These are phyloP conservation scores for Tolypocladium album DNA, from an alignment of 2,329 filamentous ascomycete species.

Conservation along the genomic window DNA sequence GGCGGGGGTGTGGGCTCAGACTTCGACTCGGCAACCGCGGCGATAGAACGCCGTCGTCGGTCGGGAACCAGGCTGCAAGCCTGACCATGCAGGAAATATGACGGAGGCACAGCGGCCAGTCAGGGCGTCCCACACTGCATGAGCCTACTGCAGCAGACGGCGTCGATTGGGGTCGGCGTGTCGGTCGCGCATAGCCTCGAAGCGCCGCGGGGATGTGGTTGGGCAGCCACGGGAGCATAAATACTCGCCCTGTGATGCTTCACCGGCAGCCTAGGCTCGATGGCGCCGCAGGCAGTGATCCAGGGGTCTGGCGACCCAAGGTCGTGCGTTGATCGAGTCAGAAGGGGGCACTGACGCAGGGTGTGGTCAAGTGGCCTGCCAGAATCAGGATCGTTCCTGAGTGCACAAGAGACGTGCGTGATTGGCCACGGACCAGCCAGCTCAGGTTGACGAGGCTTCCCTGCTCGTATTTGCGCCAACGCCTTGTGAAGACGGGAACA, in stretches of 20 bases:
- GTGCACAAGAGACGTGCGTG: not conserved
- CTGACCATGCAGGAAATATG: conserved; percentile 3
- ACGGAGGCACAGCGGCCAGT: conserved; percentile 10
- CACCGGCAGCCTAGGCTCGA: not conserved
- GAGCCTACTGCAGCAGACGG: conserved; percentile 7
- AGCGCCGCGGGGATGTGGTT: not conserved
- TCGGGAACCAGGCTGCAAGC: conserved; percentile 4
- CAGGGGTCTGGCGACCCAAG: not conserved
- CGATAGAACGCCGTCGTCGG: conserved; percentile 6
- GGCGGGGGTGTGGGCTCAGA: conserved; percentile 13
- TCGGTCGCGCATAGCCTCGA: conserved; percentile 7
- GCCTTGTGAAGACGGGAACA: not conserved
- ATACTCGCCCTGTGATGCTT: not conserved
- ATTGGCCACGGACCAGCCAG: not conserved
- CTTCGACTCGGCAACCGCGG: conserved; percentile 4
- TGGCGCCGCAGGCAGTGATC: not conserved
- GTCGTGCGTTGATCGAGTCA: not conserved
- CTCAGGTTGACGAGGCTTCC: conserved; percentile 4
- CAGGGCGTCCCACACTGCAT: conserved; percentile 12
- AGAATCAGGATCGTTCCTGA: not conserved
- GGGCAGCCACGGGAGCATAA: not conserved
- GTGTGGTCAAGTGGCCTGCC: conserved; percentile 3
- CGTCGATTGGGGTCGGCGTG: conserved; percentile 8
- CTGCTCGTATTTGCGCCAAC: not conserved
- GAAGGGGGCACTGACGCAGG: not conserved